phyloP scores from a whole-genome alignment of 179 eudicot genomes.

The Silene vulgaris region DNA sequence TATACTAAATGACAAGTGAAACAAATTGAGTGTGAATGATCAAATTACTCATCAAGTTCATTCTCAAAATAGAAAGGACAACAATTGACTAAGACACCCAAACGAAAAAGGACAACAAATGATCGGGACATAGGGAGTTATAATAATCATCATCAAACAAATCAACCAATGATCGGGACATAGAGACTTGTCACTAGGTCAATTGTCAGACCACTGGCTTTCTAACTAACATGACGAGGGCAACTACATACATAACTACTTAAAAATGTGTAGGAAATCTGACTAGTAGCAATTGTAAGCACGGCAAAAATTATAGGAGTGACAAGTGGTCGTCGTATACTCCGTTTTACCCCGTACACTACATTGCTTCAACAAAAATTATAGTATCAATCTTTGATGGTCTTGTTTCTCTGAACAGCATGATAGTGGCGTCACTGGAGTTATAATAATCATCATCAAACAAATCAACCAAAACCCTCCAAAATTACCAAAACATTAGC shows the following conservation, averaged over 20 bases:
- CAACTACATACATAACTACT: not conserved
- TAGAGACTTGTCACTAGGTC: slow-evolving; percentile 1
- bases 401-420: slow-evolving; percentile 24
- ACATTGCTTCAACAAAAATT: not conserved
- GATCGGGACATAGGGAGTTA: too few species aligned
- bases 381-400: slow-evolving; percentile 19
- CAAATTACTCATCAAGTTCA: too few species aligned
- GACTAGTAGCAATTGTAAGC: not conserved
- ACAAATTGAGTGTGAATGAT: too few species aligned
- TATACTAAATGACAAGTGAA: too few species aligned
- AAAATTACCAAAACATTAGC: not conserved
- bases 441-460: not conserved
- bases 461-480: not conserved
- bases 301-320: not conserved
- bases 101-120: too few species aligned
- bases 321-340: not conserved
- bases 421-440: slow-evolving; percentile 10
- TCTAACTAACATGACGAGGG: not conserved
- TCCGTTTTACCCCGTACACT: too few species aligned
- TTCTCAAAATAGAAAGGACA: too few species aligned
- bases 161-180: too few species aligned
- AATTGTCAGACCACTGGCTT: not conserved
- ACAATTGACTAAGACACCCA: too few species aligned
- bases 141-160: too few species aligned
- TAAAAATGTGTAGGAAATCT: not conserved